Conservation (phyloP, 192 early-diverging fungal genomes). For the Neocallimastix lanati region DNA sequence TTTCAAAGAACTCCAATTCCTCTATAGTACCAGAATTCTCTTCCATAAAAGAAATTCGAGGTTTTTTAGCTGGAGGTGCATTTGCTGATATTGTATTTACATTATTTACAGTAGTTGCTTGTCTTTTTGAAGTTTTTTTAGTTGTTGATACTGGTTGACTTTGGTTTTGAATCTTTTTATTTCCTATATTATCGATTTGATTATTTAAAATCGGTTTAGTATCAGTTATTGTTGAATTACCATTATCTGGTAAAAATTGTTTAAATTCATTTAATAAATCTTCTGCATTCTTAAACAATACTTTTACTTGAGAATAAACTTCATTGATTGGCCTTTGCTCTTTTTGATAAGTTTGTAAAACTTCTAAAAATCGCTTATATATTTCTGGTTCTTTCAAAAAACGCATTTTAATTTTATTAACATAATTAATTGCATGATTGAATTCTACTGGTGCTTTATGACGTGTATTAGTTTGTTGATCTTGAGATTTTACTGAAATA, state of each 20-base stretch:
- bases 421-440: slow-evolving; percentile 96
- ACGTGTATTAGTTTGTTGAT: no score
- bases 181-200: slow-evolving; percentile 17
- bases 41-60: neutral
- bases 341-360: slow-evolving; percentile 92
- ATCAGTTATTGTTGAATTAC: neutral
- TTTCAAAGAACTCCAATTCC: slow-evolving; percentile 88
- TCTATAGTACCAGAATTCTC: slow-evolving; percentile 30
- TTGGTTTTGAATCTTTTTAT: slow-evolving; percentile 14
- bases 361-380: slow-evolving; percentile 94
- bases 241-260: slow-evolving; percentile 87
- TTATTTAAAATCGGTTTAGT: slow-evolving; percentile 18
- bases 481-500: neutral
- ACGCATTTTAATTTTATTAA: slow-evolving; percentile 92
- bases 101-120: neutral
- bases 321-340: slow-evolving; percentile 92
- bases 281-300: slow-evolving; percentile 63
- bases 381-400: slow-evolving; percentile 65
- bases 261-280: slow-evolving; percentile 96
- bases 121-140: slow-evolving; percentile 4
- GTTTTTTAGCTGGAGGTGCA: neutral
- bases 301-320: slow-evolving; percentile 86
- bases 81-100: neutral
- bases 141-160: slow-evolving; percentile 5
- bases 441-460: slow-evolving; percentile 67